Conservation (phyloP, 176 grass and related monocot genomes). For the Oryza glaberrima region DNA sequence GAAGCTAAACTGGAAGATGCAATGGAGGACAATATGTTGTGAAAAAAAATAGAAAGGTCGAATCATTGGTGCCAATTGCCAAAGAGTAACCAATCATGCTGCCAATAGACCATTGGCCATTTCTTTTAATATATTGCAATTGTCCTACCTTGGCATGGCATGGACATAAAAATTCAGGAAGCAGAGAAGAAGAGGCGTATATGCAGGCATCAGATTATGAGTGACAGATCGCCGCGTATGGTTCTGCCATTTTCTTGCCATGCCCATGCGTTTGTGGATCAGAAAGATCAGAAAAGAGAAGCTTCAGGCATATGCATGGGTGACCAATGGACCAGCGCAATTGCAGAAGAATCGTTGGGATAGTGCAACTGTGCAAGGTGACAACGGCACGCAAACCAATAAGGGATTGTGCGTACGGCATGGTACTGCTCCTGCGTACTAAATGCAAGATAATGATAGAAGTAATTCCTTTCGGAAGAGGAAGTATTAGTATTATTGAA, state of each 20-base stretch:
- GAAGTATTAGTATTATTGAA: background rate
- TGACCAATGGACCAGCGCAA: background rate
- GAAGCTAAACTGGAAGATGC: background rate
- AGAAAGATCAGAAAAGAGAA: background rate
- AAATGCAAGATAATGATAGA: background rate
- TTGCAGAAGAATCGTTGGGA: background rate
- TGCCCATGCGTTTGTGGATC: background rate
- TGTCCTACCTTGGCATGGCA: background rate
- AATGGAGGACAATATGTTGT: slow-evolving; percentile 19
- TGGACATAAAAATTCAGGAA: background rate
- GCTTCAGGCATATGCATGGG: background rate
- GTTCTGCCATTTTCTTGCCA: background rate
- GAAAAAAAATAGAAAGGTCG: background rate
- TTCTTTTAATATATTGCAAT: background rate
- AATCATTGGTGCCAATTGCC: slow-evolving; percentile 34
- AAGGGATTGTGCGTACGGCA: background rate
- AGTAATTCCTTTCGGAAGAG: background rate
- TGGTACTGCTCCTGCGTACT: background rate
- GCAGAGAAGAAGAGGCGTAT: too few species aligned
- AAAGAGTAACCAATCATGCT: slow-evolving; percentile 4
- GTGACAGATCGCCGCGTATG: background rate
- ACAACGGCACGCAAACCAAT: background rate
- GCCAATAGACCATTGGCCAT: background rate
- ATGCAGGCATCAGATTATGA: background rate
- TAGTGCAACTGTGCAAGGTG: background rate